Percentiles rank a stretch among this genome's conserved stretches.
phyloP scores from a whole-genome alignment of 306 rosid species.

The Pyrus pyrifolia region DNA sequence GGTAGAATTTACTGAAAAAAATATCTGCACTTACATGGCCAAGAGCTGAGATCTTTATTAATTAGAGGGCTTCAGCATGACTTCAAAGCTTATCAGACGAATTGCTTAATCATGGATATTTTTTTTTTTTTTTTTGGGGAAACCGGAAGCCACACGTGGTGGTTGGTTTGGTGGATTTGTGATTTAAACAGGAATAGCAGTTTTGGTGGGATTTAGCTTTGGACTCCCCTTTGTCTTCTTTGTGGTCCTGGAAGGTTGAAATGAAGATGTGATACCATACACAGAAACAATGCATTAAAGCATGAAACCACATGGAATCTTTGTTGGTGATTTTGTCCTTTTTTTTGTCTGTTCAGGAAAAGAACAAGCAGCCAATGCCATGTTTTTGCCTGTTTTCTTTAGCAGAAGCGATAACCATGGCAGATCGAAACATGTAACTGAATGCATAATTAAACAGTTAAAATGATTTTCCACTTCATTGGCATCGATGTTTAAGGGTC shows the following conservation, averaged over 20 bases:
- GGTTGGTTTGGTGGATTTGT: neutral
- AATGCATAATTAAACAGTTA: too few relatives aligned
- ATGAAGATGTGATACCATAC: slow-evolving; percentile 27
- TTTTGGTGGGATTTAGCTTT: slow-evolving; percentile 49
- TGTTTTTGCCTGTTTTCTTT: neutral
- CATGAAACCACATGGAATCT: slow-evolving; percentile 4
- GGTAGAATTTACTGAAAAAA: too few relatives aligned
- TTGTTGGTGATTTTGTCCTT: neutral
- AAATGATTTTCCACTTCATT: too few relatives aligned
- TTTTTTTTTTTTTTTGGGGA: too few relatives aligned
- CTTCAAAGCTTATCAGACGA: neutral
- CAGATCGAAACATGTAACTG: too few relatives aligned
- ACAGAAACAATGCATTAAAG: neutral
- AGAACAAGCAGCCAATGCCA: neutral
- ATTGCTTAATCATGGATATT: neutral
- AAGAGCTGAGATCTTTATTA: too few relatives aligned
- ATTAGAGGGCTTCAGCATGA: neutral
- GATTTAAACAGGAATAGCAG: slow-evolving; percentile 37
- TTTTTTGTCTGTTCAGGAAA: neutral
- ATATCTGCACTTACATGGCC: too few relatives aligned
- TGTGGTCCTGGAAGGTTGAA: slow-evolving; percentile 35
- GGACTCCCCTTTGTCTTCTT: slow-evolving; percentile 50
- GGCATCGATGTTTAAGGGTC: too few relatives aligned
- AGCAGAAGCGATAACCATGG: neutral
- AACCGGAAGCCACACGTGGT: too few relatives aligned